These are phyloP conservation scores for Talaromyces nanjingensis DNA, from an alignment of 495 filamentous ascomycete species.

Conservation along the genomic window DNA sequence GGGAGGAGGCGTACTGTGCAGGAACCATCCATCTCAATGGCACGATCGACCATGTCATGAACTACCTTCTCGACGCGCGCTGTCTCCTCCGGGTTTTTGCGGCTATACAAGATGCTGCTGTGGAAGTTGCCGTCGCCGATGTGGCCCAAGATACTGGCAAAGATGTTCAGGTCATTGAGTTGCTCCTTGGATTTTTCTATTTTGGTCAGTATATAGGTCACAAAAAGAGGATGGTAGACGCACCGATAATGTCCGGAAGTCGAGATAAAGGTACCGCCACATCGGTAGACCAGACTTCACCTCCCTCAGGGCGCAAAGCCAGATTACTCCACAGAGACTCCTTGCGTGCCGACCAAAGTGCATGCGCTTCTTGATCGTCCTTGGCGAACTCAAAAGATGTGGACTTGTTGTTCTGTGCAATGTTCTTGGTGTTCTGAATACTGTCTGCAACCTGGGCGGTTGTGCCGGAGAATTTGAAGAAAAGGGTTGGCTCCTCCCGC, in stretches of 20 bases:
- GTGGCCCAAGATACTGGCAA: constrained; percentile 79
- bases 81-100: constrained; percentile 55
- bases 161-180: constrained; percentile 75
- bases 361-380: constrained; percentile 57
- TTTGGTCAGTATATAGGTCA: constrained; percentile 10
- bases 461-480: constrained; percentile 92
- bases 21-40: constrained; percentile 88
- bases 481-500: constrained; percentile 77
- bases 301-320: constrained; percentile 48
- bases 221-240: constrained; percentile 3
- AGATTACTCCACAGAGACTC: constrained; percentile 69
- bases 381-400: constrained; percentile 74
- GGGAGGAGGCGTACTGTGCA: constrained; percentile 52
- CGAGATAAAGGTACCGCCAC: constrained; percentile 84
- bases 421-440: constrained; percentile 58
- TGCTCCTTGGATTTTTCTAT: constrained; percentile 80
- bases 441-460: constrained; percentile 73
- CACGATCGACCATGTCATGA: constrained; percentile 80
- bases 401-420: constrained; percentile 57
- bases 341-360: constrained; percentile 85
- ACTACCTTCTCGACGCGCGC: constrained; percentile 72
- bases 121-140: constrained; percentile 93
- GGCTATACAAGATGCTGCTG: constrained; percentile 79
- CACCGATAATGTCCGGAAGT: constrained; percentile 77
- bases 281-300: constrained; percentile 69